A percentile compares a stretch with the other conserved stretches of the same genome.
Evolutionary conservation across 495 filamentous ascomycete genomes (phyloP).

Genomic region (Tuber calosporum): DNA sequence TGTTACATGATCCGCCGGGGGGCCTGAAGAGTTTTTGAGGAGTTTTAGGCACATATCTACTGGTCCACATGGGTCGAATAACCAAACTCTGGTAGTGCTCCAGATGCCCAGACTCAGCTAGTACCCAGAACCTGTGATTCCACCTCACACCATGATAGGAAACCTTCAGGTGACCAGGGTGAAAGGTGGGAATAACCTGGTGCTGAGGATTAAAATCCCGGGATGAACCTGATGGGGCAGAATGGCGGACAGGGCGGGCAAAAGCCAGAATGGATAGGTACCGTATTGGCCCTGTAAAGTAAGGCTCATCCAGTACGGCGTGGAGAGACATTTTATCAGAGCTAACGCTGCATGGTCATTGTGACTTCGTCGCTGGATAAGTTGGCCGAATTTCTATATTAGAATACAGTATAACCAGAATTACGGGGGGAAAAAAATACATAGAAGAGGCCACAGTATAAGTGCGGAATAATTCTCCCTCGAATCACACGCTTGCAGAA

Average conservation of each 20-base stretch:
- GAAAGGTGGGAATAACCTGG: not conserved
- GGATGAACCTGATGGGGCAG: slow-evolving; percentile 9
- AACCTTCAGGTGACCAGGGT: not conserved
- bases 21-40: not conserved
- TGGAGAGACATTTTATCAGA: not conserved
- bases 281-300: not conserved
- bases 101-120: not conserved
- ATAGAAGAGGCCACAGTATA: not conserved
- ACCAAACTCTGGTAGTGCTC: not conserved
- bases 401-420: not conserved
- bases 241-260: not conserved
- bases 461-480: not conserved
- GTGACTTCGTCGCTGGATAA: slow-evolving; percentile 30
- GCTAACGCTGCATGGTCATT: slow-evolving; percentile 17
- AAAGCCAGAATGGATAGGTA: not conserved
- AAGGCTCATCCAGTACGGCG: not conserved
- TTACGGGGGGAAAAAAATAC: not conserved
- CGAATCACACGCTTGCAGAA: not conserved
- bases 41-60: not conserved
- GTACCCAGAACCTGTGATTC: not conserved
- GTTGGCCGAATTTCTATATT: not conserved
- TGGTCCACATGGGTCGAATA: not conserved
- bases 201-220: slow-evolving; percentile 27
- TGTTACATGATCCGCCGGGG: not conserved
- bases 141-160: not conserved